phyloP scores from a whole-genome alignment of 139 green algal species.

The Chlorella vulgaris region DNA sequence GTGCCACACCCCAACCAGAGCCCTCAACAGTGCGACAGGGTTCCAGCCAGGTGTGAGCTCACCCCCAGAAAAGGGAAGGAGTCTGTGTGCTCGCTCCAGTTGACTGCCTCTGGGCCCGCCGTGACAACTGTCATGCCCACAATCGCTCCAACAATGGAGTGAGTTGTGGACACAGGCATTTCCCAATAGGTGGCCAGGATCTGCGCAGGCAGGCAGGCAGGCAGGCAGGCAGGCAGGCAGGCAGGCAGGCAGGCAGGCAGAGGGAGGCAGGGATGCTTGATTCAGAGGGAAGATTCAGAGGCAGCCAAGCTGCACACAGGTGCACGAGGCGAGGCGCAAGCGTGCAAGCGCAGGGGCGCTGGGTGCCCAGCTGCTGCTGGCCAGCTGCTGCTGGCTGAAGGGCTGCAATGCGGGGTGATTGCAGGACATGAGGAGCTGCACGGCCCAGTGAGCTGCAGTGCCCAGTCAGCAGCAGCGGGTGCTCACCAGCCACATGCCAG shows the following conservation, averaged over 20 bases:
- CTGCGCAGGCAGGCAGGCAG: too few species aligned
- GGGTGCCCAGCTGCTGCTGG: too few species aligned
- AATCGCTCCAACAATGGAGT: slow-evolving; percentile 48
- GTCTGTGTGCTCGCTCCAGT: slow-evolving; percentile 29
- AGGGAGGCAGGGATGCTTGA: not conserved
- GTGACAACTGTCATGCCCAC: slow-evolving; percentile 46
- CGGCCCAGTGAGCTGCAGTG: too few species aligned
- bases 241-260: not conserved
- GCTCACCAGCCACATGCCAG: slow-evolving; percentile 61
- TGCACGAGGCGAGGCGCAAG: too few species aligned
- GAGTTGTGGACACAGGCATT: slow-evolving; percentile 52
- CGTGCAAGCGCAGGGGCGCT: too few species aligned
- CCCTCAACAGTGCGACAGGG: too few species aligned
- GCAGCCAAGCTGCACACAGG: too few species aligned
- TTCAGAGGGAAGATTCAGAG: not conserved
- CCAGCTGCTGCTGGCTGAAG: too few species aligned
- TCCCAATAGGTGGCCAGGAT: slow-evolving; percentile 46
- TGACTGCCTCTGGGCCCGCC: slow-evolving; percentile 26
- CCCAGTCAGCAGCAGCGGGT: too few species aligned
- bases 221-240: not conserved
- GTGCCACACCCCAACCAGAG: too few species aligned
- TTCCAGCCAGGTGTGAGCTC: not conserved
- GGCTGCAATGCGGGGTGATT: too few species aligned
- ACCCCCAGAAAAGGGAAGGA: slow-evolving; percentile 29
- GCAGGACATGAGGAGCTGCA: too few species aligned